Evolutionary conservation across 78 protist genomes (phyloP).

Genomic region (Dictyostelium citrinum): DNA sequence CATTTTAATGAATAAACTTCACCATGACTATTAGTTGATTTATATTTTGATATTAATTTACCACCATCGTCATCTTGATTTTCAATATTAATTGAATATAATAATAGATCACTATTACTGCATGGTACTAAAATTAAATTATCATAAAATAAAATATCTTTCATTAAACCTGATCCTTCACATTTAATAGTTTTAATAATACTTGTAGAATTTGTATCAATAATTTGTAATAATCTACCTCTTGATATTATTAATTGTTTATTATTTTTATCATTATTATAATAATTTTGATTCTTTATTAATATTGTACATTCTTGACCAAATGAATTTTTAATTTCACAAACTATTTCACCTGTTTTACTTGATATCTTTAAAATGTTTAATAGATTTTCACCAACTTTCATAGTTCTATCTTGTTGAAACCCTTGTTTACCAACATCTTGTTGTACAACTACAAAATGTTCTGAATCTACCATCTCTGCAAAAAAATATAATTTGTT

Average conservation of each 20-base stretch:
- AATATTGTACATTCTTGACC: conserved; percentile 15
- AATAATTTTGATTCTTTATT: not conserved
- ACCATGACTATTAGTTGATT: conserved; percentile 19
- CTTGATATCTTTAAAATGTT: not conserved
- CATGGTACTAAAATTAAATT: conserved; percentile 13
- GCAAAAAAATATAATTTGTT: conserved; percentile 27
- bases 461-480: not conserved
- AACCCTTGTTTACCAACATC: conserved; percentile 61
- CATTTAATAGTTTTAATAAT: not conserved
- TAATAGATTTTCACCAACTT: conserved; percentile 2
- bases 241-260: not conserved
- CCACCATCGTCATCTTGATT: not conserved
- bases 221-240: conserved; percentile 24
- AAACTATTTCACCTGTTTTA: not conserved
- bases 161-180: conserved; percentile 44
- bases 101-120: conserved; percentile 7
- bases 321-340: not conserved
- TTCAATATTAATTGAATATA: not conserved
- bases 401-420: conserved; percentile 20
- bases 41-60: not conserved
- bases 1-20: conserved; percentile 56
- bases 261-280: not conserved
- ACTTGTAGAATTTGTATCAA: not conserved
- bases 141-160: conserved; percentile 28
- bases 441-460: conserved; percentile 3